These are phyloP conservation scores for Chondrus crispus DNA, from an alignment of 23 red algal species.

Conservation along the genomic window DNA sequence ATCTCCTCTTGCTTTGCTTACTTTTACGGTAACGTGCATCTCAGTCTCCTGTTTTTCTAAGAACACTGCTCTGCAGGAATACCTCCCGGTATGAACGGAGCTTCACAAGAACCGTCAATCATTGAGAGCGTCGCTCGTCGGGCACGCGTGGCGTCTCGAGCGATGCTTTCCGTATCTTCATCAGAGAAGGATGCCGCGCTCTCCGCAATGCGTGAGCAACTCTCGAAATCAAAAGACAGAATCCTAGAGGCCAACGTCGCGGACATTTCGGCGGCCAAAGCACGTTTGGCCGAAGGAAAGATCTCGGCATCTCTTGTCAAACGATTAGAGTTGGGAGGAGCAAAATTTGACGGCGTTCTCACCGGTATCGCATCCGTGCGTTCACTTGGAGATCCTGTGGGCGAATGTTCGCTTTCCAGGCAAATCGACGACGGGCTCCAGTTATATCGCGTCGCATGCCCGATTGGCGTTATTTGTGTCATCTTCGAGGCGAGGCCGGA, in stretches of 20 bases:
- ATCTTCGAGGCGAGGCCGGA: conserved; percentile 98
- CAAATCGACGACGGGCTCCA: conserved; percentile 80
- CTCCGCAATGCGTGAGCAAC: conserved; percentile 40
- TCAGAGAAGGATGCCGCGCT: conserved; percentile 63
- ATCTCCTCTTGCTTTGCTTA: too few relatives aligned
- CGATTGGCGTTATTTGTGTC: conserved; percentile 94
- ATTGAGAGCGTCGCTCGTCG: conserved; percentile 49
- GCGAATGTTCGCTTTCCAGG: conserved; percentile 71
- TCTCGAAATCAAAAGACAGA: neutral
- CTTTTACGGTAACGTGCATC: too few relatives aligned
- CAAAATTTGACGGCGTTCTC: conserved; percentile 92
- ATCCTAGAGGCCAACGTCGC: conserved; percentile 65
- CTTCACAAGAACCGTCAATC: neutral
- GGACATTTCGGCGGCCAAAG: conserved; percentile 42
- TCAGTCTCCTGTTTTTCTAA: too few relatives aligned
- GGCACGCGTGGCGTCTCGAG: conserved; percentile 58
- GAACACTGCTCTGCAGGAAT: too few relatives aligned
- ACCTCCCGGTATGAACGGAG: neutral
- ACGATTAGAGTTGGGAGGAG: conserved; percentile 83
- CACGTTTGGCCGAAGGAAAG: conserved; percentile 39
- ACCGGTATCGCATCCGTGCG: conserved; percentile 53
- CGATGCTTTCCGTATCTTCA: conserved; percentile 49
- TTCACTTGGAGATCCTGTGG: conserved; percentile 79
- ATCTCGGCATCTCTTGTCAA: conserved; percentile 43
- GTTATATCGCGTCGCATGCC: conserved; percentile 89